A percentile compares a stretch with the other conserved stretches of the same genome.
Conservation (phyloP, 169 alveolate genomes). For the Cryptosporidium tyzzeri region DNA sequence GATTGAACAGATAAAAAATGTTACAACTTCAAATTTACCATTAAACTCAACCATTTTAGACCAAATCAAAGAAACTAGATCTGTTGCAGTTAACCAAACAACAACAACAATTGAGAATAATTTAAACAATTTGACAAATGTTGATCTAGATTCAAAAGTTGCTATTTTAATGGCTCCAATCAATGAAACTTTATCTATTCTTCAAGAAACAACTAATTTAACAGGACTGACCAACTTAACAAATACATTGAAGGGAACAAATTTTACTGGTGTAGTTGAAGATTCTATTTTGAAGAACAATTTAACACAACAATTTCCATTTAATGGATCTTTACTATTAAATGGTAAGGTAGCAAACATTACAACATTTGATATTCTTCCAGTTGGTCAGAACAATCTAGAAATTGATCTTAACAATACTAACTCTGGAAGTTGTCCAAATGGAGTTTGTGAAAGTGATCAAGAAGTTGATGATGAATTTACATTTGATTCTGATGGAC, state of each 20-base stretch:
- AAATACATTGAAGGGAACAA: neutral
- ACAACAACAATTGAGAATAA: neutral
- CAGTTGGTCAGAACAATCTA: constrained; percentile 23
- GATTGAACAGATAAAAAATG: constrained; percentile 29
- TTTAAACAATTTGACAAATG: constrained; percentile 5
- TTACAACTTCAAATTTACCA: constrained; percentile 4
- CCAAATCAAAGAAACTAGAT: constrained; percentile 26
- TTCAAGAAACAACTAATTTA: constrained; percentile 31
- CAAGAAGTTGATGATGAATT: constrained; percentile 38
- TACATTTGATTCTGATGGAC: constrained; percentile 7
- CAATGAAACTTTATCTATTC: constrained; percentile 26
- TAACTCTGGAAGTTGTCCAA: constrained; percentile 56
- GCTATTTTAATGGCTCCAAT: constrained; percentile 6
- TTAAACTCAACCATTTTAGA: constrained; percentile 2
- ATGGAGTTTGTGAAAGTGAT: constrained; percentile 74
- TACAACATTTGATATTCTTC: constrained; percentile 62
- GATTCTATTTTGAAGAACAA: constrained; percentile 47
- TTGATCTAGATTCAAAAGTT: constrained; percentile 37
- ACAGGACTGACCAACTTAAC: constrained; percentile 8
- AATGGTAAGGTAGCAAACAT: constrained; percentile 44
- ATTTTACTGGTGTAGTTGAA: neutral
- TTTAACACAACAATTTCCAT: constrained; percentile 48
- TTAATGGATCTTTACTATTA: neutral
- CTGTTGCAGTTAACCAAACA: constrained; percentile 21
- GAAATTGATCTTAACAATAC: constrained; percentile 54